Evolutionary conservation across 495 filamentous ascomycete species (phyloP), one percentile per base, ranked within the genome.

Genomic region (Penicillium cinerascens): DNA sequence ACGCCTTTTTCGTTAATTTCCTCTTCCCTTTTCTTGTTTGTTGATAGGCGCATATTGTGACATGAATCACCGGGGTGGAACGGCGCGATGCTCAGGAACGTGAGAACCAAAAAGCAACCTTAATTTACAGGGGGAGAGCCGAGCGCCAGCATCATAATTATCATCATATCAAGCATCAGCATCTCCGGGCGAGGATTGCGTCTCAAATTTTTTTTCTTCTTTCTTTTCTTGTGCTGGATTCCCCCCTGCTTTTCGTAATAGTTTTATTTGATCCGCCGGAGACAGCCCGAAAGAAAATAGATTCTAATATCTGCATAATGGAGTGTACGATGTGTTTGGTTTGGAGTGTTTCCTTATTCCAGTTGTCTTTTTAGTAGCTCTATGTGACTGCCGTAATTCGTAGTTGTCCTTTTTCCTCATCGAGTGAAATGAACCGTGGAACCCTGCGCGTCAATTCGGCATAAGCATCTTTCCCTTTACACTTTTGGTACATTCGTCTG

Each of bases 31-130:
- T 49, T 20, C 25, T 51, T 52, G 48, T 58, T 37, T 63, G 64
- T 59, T 55, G 57, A 68, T 61, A 64, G 65, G 67, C 65, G 67
- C 61, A 66, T 60, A 52, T 61, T 60, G 51, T 63, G 47, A 55
- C 45, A 49, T 64, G 54, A 54, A 63, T 44, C 51, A 61, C 44
- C 39, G 55, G 65, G 58, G 51, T 58, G 64, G 60, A 60, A 39
- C 42, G 67, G 64, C 59, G 65, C 48, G 56, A 51, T 61, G 52
- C 63, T 64, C 52, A 61, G 54, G 57, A 54, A 43, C 52, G 48
- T 40, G 48, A 59, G 49, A 41, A 44, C 54, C 40, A 51, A 58
- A 64, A 63, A 63, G 45, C 50, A 46, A 51, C 52, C 54, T 48
- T 54, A 59, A 63, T 66, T 55, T 37, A 54, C 33, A 9, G 48